These are phyloP conservation scores for Funneliformis geosporum DNA, from an alignment of 192 early-diverging fungal species.

Conservation along the genomic window DNA sequence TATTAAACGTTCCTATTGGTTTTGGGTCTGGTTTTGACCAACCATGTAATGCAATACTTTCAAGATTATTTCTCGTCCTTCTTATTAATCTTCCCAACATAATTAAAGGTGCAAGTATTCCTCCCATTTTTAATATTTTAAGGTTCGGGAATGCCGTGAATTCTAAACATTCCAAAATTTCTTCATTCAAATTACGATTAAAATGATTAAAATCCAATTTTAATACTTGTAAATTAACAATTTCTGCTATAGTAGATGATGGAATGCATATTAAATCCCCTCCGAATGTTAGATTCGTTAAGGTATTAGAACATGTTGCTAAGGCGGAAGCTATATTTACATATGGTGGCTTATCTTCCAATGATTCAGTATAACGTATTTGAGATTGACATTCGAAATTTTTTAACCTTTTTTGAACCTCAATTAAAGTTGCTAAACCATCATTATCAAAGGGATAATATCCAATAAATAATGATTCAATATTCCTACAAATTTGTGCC, in stretches of 20 bases:
- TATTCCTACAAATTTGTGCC: slow-evolving; percentile 17
- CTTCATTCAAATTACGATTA: background rate
- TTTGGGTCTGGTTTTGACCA: background rate
- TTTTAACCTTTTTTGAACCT: background rate
- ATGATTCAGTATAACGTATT: background rate
- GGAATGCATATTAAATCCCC: background rate
- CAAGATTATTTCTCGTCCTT: slow-evolving; percentile 1
- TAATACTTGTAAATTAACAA: background rate
- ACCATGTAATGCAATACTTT: slow-evolving; percentile 7
- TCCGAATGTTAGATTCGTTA: background rate
- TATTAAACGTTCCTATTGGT: background rate
- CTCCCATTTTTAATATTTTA: slow-evolving; percentile 6
- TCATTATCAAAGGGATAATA: slow-evolving; percentile 1
- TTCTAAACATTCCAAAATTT: slow-evolving; percentile 14
- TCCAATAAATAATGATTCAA: slow-evolving; percentile 6
- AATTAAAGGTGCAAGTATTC: background rate
- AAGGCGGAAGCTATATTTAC: background rate
- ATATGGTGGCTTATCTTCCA: background rate
- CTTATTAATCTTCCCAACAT: background rate
- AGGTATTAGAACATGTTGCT: background rate
- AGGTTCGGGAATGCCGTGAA: background rate
- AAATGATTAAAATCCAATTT: slow-evolving; percentile 2
- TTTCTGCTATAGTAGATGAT: background rate
- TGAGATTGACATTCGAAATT: background rate
- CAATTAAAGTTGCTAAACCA: slow-evolving; percentile 15